Conservation (phyloP, 2,329 filamentous ascomycete species). For the Talaromyces sp. region DNA sequence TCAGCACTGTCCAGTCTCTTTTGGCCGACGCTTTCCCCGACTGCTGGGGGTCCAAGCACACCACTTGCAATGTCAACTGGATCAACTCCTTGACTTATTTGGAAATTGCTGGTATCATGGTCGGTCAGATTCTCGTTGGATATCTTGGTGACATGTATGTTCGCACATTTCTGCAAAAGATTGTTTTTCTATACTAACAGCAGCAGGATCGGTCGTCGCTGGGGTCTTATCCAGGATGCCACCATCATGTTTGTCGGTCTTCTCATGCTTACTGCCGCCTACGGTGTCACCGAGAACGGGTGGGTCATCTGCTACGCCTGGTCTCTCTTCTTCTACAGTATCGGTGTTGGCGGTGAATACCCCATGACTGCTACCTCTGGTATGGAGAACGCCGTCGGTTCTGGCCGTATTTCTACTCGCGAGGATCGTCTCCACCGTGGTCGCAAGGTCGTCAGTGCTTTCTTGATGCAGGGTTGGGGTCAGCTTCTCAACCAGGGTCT, state of each 20-base stretch:
- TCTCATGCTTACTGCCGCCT: slow-evolving; percentile 85
- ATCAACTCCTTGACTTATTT: slow-evolving; percentile 82
- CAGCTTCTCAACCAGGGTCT: slow-evolving; percentile 92
- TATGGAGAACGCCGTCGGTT: slow-evolving; percentile 85
- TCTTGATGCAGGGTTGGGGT: slow-evolving; percentile 98
- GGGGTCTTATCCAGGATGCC: slow-evolving; percentile 94
- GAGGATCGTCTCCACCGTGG: slow-evolving; percentile 94
- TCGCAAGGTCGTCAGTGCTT: slow-evolving; percentile 91
- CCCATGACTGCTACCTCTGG: slow-evolving; percentile 95
- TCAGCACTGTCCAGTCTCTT: slow-evolving; percentile 84
- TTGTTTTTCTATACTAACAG: slow-evolving; percentile 25
- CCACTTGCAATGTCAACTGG: slow-evolving; percentile 76
- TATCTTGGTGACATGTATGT: slow-evolving; percentile 67
- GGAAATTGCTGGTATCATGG: slow-evolving; percentile 91
- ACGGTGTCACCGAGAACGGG: slow-evolving; percentile 82
- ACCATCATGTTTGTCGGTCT: slow-evolving; percentile 91
- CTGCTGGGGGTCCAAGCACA: slow-evolving; percentile 67
- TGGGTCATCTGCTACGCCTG: slow-evolving; percentile 98
- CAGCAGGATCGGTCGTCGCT: slow-evolving; percentile 79
- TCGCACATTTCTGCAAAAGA: background rate
- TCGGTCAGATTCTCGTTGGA: slow-evolving; percentile 86
- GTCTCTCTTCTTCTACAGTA: slow-evolving; percentile 88
- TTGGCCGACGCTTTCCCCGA: slow-evolving; percentile 71
- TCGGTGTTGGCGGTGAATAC: slow-evolving; percentile 76
- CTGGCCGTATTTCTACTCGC: slow-evolving; percentile 82